phyloP scores from a whole-genome alignment of 192 early-diverging fungal species.

The Backusella liffmaniae region DNA sequence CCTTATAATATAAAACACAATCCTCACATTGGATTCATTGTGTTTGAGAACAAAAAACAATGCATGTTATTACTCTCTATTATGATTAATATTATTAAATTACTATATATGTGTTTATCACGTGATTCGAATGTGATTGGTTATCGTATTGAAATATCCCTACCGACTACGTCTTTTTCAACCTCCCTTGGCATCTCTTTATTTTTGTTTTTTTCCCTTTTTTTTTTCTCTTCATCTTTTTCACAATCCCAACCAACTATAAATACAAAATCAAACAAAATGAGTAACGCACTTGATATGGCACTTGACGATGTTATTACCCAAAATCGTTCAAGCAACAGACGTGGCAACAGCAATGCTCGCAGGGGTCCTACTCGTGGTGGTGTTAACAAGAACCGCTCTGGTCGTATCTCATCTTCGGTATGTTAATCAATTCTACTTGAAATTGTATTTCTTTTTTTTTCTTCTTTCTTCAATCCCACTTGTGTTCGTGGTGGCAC shows the following conservation, averaged over 20 bases:
- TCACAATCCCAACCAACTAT: neutral
- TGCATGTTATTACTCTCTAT: neutral
- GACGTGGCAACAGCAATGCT: slow-evolving; percentile 1
- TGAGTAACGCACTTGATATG: slow-evolving; percentile 30
- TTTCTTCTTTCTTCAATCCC: slow-evolving; percentile 6
- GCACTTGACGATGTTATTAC: slow-evolving; percentile 31
- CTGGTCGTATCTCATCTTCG: slow-evolving; percentile 26
- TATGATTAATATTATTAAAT: neutral
- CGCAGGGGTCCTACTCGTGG: neutral
- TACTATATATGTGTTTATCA: neutral
- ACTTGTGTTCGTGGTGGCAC: slow-evolving; percentile 5
- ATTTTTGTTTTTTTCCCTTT: neutral
- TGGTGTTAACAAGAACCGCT: slow-evolving; percentile 24
- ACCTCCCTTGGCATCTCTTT: neutral
- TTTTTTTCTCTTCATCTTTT: neutral
- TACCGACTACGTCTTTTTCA: neutral
- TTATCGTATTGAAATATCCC: neutral
- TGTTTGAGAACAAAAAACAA: neutral
- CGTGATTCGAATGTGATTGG: neutral
- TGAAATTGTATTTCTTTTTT: slow-evolving; percentile 9
- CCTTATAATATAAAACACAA: neutral
- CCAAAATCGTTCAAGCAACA: slow-evolving; percentile 13
- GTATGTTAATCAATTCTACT: slow-evolving; percentile 26
- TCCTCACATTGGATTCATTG: neutral
- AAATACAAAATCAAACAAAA: neutral